These are phyloP conservation scores for Pueraria montana DNA, from an alignment of 306 rosid genomes.

Conservation along the genomic window DNA sequence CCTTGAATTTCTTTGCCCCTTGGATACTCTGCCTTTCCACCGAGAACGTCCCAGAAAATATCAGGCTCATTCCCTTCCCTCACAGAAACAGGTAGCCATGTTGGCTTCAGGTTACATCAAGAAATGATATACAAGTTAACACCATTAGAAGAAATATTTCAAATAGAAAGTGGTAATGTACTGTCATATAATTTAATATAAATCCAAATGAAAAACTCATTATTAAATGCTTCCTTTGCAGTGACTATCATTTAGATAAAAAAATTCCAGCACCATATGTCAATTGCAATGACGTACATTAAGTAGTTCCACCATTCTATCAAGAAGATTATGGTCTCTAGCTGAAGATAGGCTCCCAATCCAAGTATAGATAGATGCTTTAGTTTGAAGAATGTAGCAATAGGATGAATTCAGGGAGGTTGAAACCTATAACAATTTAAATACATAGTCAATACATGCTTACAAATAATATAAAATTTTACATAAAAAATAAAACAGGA, in stretches of 20 bases:
- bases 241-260: conserved; percentile 6
- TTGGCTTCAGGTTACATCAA: conserved; percentile 67
- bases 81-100: conserved; percentile 80
- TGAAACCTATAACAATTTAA: conserved; percentile 70
- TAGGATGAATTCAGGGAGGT: conserved; percentile 89
- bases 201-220: not conserved
- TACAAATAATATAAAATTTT: not conserved
- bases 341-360: conserved; percentile 84
- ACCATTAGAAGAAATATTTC: conserved; percentile 6
- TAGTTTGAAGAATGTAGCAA: conserved; percentile 86
- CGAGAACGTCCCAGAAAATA: conserved; percentile 79
- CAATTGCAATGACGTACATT: conserved; percentile 65
- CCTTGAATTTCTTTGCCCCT: conserved; percentile 79
- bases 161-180: not conserved
- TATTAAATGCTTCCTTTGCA: conserved; percentile 19
- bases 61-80: conserved; percentile 97
- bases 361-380: conserved; percentile 79
- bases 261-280: conserved; percentile 4
- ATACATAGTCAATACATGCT: conserved; percentile 36
- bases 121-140: conserved; percentile 33
- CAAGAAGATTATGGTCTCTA: conserved; percentile 90
- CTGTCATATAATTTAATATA: not conserved
- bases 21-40: conserved; percentile 82
- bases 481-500: conserved; percentile 34
- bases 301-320: conserved; percentile 80